Conservation (phyloP, 257 asterid species). For the Solanum neorickii region DNA sequence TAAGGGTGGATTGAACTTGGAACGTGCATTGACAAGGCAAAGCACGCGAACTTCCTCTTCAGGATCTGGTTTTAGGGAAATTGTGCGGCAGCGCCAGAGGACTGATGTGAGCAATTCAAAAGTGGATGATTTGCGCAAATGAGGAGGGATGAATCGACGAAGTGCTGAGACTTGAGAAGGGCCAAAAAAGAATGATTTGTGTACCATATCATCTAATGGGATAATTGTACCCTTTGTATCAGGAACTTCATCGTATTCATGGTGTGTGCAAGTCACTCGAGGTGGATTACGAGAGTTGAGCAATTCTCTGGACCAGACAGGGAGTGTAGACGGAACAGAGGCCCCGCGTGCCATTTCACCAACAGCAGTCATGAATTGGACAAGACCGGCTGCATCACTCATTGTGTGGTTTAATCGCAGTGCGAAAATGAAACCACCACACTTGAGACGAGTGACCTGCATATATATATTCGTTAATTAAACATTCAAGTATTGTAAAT, state of each 20-base stretch:
- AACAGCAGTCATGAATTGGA: constrained; percentile 47
- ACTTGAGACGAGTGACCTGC: constrained; percentile 58
- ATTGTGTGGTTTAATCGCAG: constrained; percentile 55
- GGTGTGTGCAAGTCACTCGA: constrained; percentile 21
- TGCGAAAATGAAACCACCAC: constrained; percentile 59
- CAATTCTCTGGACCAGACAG: constrained; percentile 51
- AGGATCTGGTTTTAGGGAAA: constrained; percentile 12
- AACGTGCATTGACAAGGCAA: constrained; percentile 12
- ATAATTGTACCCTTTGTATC: constrained; percentile 31
- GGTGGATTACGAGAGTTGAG: constrained; percentile 44
- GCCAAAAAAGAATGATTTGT: constrained; percentile 43
- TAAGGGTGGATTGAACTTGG: constrained; percentile 2
- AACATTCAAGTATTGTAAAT: neutral
- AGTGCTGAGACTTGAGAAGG: constrained; percentile 32
- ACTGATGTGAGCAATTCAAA: constrained; percentile 24
- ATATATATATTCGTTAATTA: neutral
- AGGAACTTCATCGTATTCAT: constrained; percentile 36
- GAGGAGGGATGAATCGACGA: constrained; percentile 24
- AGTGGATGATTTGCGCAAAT: constrained; percentile 16
- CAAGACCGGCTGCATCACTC: constrained; percentile 51
- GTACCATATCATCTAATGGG: constrained; percentile 34
- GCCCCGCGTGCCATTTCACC: constrained; percentile 54
- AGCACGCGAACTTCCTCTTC: constrained; percentile 19
- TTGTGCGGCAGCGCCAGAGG: constrained; percentile 22
- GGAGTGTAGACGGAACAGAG: constrained; percentile 20